phyloP scores from a whole-genome alignment of 495 filamentous ascomycete genomes.

The Daldinia decipiens region DNA sequence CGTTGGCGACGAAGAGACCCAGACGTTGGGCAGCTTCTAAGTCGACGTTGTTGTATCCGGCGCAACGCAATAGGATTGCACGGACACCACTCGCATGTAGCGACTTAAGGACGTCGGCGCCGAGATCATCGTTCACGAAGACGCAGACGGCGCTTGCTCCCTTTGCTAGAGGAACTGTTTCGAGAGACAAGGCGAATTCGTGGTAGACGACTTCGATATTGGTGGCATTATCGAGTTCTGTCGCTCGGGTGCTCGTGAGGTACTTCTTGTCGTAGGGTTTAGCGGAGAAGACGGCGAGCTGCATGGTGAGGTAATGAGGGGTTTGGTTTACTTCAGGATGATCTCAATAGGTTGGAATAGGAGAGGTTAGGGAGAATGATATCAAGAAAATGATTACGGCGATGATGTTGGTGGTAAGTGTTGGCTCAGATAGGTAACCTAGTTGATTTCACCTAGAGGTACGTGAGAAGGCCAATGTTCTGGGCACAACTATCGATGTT shows the following conservation, averaged over 20 bases:
- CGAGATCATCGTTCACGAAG: constrained; percentile 74
- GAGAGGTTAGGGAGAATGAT: neutral
- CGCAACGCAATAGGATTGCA: constrained; percentile 72
- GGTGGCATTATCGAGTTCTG: constrained; percentile 24
- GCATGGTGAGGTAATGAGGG: constrained; percentile 52
- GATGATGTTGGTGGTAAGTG: neutral
- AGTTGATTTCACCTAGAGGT: neutral
- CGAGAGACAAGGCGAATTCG: constrained; percentile 63
- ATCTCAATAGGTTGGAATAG: neutral
- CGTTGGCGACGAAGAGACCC: constrained; percentile 71
- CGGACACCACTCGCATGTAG: constrained; percentile 61
- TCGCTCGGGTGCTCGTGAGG: constrained; percentile 53
- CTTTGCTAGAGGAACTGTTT: constrained; percentile 66
- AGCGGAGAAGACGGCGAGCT: constrained; percentile 69
- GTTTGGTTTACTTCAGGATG: neutral
- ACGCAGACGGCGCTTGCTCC: constrained; percentile 70
- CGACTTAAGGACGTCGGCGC: constrained; percentile 60
- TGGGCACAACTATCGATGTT: neutral
- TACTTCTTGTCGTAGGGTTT: constrained; percentile 69
- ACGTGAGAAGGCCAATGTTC: neutral
- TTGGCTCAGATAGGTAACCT: neutral
- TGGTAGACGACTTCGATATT: constrained; percentile 61
- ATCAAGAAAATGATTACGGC: neutral
- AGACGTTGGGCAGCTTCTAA: constrained; percentile 64
- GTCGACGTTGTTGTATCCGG: constrained; percentile 77